Evolutionary conservation across 169 alveolate species (phyloP), one percentile per base, ranked within the genome.

Genomic region (Cryptosporidium bovis): DNA sequence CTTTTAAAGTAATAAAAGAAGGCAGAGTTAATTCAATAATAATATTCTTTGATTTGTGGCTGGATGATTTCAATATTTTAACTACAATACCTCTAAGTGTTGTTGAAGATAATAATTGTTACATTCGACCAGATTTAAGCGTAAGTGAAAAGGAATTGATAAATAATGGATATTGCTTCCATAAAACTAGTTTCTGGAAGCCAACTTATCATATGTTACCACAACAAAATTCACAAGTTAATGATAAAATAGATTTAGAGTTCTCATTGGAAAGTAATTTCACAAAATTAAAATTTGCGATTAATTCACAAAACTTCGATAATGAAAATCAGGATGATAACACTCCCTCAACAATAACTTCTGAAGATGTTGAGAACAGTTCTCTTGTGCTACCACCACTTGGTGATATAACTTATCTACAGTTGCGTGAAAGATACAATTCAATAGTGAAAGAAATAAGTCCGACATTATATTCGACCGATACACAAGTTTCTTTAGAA

Each of bases 181-280:
- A 77, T n/a, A 77, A 60, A 27, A 77, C 87, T 10, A 62, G 20
- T 12, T 60, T 77, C 20, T 77, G 87, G 87, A 77, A 62, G 34
- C 87, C 87, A 18, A 64, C 64, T 7, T 77, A 44, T 36, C 87
- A 77, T 60, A 77, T 77, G 87, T 55, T 77, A 15, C 87, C 87
- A 20, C 87, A 77, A 24, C 40, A 40, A 44, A 27, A 31, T 50
- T 20, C 50, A 34, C 18, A 58, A 13, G 34, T 44, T 36, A 58
- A 62, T 36, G 87, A 77, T 77, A 60, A 62, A 13, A 62, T 77
- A 27, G 77, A 58, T 2, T 44, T 77, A n/a, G 87, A 77, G 8
- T 77, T 77, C 20, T 44, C 53, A 10, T 6, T 77, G 1, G 77
- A 56, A 10, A 31, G 64, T 13, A 58, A 50, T 29, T 77, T 77